Evolutionary conservation across 345 rosid species (phyloP), one percentile per base, ranked within the genome.

Genomic region (Passiflora organensis): DNA sequence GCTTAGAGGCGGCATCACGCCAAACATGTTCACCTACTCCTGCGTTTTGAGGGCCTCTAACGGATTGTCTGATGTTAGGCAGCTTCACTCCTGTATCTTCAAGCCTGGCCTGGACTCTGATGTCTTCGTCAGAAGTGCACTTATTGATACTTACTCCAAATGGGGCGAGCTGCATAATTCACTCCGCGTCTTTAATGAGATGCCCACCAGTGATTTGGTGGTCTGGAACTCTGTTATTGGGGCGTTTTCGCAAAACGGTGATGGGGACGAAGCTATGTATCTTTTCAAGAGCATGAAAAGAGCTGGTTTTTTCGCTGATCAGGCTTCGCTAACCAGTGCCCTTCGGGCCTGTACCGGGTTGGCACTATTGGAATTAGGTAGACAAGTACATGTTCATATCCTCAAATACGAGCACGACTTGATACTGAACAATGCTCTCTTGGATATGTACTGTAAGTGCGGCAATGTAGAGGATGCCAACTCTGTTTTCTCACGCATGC

Each of bases 161-260:
- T 65, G 70, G 52, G 82, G 86, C n/a, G 72, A 78, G 48, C 60
- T 66, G 6, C 63, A 66, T 6, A 58, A 51, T 43, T 85, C 82
- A 4, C 63, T 76, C 52, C 44, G 51, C 12, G 76, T 81, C 60
- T 83, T 83, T 22, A 58, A 73, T 32, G 91, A 83, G 21, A 76
- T 81, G 82, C 72, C 41, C 57, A 83, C 90, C 0, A 23, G 64
- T 32, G 95, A 86, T 76, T 67, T 77, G 51, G 78, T 84, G 25
- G 91, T 86, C 61, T 86, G 88, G 95, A 86, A 81, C 48, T 86
- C 95, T 1, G 71, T 83, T 23, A 80, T 86, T 54, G 90, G 79
- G 38, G 87, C 75, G 1, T 81, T 77, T 77, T 86, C 91, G n/a
- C 95, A 83, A 69, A 83, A 80, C 32, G 73, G 63, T 49, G 75